Evolutionary conservation across 2,329 filamentous ascomycete species (phyloP).

Genomic region (Tricladium varicosporioides): DNA sequence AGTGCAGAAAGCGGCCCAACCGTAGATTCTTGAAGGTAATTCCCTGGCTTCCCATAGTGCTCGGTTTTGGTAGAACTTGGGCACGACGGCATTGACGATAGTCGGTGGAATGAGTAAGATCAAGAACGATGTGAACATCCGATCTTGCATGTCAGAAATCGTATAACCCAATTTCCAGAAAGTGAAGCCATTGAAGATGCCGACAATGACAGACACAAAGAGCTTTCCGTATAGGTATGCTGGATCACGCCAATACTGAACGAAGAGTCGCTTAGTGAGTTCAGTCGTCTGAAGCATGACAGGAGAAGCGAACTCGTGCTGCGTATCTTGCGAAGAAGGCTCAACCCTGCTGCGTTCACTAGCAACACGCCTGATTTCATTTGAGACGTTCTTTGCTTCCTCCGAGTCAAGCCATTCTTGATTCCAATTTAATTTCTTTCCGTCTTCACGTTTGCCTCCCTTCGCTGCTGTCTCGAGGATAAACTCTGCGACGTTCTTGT

Average conservation of each 20-base stretch:
- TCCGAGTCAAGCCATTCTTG: conserved; percentile 69
- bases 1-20: conserved; percentile 73
- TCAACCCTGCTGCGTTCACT: conserved; percentile 37
- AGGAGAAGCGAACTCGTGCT: conserved; percentile 65
- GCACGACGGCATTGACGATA: conserved; percentile 69
- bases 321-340: conserved; percentile 35
- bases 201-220: conserved; percentile 68
- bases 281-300: conserved; percentile 59
- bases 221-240: conserved; percentile 76
- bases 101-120: conserved; percentile 63
- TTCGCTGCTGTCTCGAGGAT: conserved; percentile 65
- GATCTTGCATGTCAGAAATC: conserved; percentile 69
- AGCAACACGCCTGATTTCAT: conserved; percentile 58
- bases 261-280: conserved; percentile 69
- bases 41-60: conserved; percentile 72
- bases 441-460: conserved; percentile 49
- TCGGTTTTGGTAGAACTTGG: conserved; percentile 76
- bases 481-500: conserved; percentile 67
- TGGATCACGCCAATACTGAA: conserved; percentile 73
- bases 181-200: conserved; percentile 78
- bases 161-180: conserved; percentile 68
- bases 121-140: conserved; percentile 72
- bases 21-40: conserved; percentile 71
- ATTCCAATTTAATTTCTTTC: conserved; percentile 66
- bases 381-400: conserved; percentile 55